Evolutionary conservation across 106 monocot genomes (phyloP).

Genomic region (Phalaenopsis equestris): DNA sequence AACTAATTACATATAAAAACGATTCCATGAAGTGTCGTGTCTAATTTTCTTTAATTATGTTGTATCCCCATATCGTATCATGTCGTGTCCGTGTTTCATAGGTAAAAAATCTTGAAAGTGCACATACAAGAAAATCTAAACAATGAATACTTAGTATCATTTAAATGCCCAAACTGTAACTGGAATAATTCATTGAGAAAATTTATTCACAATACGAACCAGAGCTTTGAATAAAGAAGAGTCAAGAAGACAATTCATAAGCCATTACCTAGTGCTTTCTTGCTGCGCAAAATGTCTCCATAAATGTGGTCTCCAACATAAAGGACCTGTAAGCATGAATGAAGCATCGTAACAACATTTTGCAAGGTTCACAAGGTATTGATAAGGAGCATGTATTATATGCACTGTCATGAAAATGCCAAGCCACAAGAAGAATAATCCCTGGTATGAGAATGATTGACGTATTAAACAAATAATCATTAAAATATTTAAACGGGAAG

Average conservation of each 20-base stretch:
- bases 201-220: background rate
- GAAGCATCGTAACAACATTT: conserved; percentile 9
- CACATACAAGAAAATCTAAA: background rate
- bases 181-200: background rate
- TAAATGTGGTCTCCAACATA: conserved; percentile 91
- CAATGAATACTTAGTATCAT: too few relatives aligned
- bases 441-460: too few relatives aligned
- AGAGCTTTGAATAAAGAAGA: background rate
- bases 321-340: conserved; percentile 38
- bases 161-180: too few relatives aligned
- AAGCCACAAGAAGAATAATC: too few relatives aligned
- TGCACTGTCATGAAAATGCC: too few relatives aligned
- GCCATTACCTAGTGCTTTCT: conserved; percentile 59
- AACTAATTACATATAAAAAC: too few relatives aligned
- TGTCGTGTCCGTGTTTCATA: too few relatives aligned
- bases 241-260: background rate
- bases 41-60: too few relatives aligned
- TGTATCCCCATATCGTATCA: too few relatives aligned
- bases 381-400: background rate
- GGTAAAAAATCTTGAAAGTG: background rate
- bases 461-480: too few relatives aligned
- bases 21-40: too few relatives aligned
- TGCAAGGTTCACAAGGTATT: background rate
- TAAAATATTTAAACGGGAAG: too few relatives aligned
- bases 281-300: conserved; percentile 90